Conservation (phyloP, 1,284 basidiomycete species). For the Puccinia coronata region DNA sequence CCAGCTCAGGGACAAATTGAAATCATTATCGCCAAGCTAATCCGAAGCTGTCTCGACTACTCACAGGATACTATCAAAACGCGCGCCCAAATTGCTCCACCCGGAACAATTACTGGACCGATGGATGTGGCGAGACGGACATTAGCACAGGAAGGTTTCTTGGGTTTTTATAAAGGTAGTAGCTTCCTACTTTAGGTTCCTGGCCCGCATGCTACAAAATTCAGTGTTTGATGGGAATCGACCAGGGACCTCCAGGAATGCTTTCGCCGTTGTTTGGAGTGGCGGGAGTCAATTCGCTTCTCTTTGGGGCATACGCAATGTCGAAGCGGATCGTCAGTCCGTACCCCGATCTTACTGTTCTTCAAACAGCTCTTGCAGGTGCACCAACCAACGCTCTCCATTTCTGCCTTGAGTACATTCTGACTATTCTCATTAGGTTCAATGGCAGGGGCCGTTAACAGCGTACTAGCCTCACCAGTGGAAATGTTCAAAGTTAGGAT, state of each 20-base stretch:
- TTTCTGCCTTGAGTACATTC: neutral
- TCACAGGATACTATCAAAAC: conserved; percentile 60
- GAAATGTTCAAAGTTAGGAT: conserved; percentile 76
- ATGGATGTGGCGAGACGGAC: conserved; percentile 79
- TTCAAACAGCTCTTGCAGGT: conserved; percentile 79
- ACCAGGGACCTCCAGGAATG: conserved; percentile 67
- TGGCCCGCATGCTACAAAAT: conserved; percentile 2
- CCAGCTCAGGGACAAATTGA: neutral
- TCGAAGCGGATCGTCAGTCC: conserved; percentile 83
- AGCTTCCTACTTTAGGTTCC: too few species aligned
- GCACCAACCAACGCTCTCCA: neutral
- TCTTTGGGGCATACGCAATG: conserved; percentile 84
- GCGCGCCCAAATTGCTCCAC: conserved; percentile 62
- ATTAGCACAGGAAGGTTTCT: conserved; percentile 78
- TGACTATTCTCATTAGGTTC: conserved; percentile 57
- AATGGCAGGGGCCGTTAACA: conserved; percentile 86
- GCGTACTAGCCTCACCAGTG: conserved; percentile 79
- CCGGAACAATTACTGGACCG: conserved; percentile 74
- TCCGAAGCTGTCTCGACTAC: conserved; percentile 59
- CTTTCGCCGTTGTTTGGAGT: conserved; percentile 88
- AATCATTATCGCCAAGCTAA: conserved; percentile 75
- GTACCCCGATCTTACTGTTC: conserved; percentile 75
- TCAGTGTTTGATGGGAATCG: neutral
- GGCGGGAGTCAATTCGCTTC: conserved; percentile 89
- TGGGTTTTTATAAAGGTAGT: conserved; percentile 84